Evolutionary conservation across 2,329 filamentous ascomycete genomes (phyloP), one percentile per base, ranked within the genome.

Genomic region (Fusarium sarcochroum): DNA sequence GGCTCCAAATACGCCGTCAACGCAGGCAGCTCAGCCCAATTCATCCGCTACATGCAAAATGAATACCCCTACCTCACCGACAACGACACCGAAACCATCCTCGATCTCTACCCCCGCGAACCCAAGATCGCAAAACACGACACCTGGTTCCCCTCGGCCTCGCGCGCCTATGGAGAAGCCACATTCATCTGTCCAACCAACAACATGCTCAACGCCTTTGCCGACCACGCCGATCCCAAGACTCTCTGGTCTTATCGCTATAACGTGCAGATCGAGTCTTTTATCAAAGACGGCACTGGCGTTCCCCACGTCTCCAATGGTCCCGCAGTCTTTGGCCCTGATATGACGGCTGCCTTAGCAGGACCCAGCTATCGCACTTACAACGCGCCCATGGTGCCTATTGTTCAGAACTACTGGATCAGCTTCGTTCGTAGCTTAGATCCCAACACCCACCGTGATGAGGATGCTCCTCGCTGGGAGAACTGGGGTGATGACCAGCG

Each of bases 391-490:
- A 76, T 86, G 4, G 80, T 86, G 4, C 79, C 80, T 7, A 62
- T 85, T 14, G 76, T 85, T 18, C 85, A 85, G 82, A 76, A 76
- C 47, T 87, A 87, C 70, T 85, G 80, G 74, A 76, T 85, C 44
- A 84, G 82, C 18, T 87, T 87, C 66, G 81, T 85, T 20, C 75
- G 77, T 23, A 71, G 73, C 13, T 73, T 84, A 34, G 77, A 86
- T 59, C 85, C 85, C 1, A 85, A 85, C 55, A 40, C 66, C 10
- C 62, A 79, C 42, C 73, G 77, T 50, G 66, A 73, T 20, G 27
- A 58, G 1, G 77, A 71, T 2, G 75, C 81, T 5, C 83, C 83
- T 4, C 69, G 50, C 5, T 86, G 84, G 85, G 75, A 73, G 44
- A 47, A 66, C 1, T 86, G 83, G 80, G 77, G 73, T 2, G n/a